A percentile compares a stretch with the other conserved stretches of the same genome.
These are phyloP conservation scores for Linderniella brevidens DNA, from an alignment of 257 asterid species.

Conservation along the genomic window DNA sequence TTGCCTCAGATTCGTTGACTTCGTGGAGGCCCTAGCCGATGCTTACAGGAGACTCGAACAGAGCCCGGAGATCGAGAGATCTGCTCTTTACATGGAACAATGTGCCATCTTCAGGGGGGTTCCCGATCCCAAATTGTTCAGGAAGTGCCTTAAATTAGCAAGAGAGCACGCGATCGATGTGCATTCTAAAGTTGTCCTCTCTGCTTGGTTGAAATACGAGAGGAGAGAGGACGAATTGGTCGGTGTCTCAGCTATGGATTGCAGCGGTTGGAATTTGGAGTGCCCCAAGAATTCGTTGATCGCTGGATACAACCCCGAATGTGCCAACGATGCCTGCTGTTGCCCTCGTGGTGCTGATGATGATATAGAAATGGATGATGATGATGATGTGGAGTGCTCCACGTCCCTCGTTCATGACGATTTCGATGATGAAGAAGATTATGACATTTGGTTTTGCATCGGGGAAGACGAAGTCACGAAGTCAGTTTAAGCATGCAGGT, in stretches of 20 bases:
- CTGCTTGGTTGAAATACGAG: conserved; percentile 90
- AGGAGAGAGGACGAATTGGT: conserved; percentile 81
- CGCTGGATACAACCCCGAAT: conserved; percentile 79
- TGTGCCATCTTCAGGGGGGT: conserved; percentile 54
- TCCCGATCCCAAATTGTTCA: conserved; percentile 74
- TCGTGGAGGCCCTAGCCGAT: conserved; percentile 52
- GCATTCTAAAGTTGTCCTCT: conserved; percentile 74
- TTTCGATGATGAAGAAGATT: conserved; percentile 29
- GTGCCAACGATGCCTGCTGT: conserved; percentile 44
- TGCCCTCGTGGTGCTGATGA: conserved; percentile 23
- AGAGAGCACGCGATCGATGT: conserved; percentile 77
- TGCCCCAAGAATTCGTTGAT: conserved; percentile 53
- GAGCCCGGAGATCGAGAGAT: conserved; percentile 41
- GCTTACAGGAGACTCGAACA: conserved; percentile 34
- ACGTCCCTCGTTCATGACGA: conserved; percentile 32
- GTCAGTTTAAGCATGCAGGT: too few species aligned
- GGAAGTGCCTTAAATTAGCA: conserved; percentile 68
- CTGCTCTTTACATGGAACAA: conserved; percentile 56
- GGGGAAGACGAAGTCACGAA: conserved; percentile 82
- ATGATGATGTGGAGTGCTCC: conserved; percentile 43
- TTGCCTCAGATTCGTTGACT: conserved; percentile 51
- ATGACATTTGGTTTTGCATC: conserved; percentile 52
- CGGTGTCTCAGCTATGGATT: conserved; percentile 77
- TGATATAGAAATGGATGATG: conserved; percentile 13
- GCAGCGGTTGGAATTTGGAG: conserved; percentile 67